Conservation (phyloP, 768 basidiomycete species). For the Suillus discolor region DNA sequence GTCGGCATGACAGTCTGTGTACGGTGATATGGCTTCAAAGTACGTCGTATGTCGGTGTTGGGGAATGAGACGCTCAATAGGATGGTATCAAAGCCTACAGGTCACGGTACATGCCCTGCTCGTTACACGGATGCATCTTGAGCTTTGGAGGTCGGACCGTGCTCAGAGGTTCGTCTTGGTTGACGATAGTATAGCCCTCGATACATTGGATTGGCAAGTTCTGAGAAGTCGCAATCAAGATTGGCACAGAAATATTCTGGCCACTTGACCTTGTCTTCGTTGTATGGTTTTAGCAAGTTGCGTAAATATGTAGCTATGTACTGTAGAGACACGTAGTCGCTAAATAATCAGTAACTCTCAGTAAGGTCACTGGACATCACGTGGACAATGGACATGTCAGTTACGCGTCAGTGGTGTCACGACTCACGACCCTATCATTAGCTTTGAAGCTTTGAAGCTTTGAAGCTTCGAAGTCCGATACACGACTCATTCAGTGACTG, state of each 20-base stretch:
- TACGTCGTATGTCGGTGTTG: background rate
- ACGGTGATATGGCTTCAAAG: slow-evolving; percentile 7
- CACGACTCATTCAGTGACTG: background rate
- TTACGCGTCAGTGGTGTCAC: background rate
- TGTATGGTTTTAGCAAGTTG: background rate
- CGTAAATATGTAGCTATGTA: background rate
- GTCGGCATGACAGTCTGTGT: background rate
- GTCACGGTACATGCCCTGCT: slow-evolving; percentile 7
- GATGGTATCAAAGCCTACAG: background rate
- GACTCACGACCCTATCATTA: background rate
- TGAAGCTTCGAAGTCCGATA: background rate
- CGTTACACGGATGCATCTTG: slow-evolving; percentile 9
- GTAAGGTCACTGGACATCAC: background rate
- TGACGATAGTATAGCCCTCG: background rate
- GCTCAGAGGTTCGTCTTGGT: background rate
- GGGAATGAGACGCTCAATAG: background rate
- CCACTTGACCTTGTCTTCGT: background rate
- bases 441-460: background rate
- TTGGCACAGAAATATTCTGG: background rate
- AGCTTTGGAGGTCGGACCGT: slow-evolving; percentile 8
- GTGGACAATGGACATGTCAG: background rate
- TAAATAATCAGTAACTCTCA: background rate
- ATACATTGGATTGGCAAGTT: too few relatives aligned
- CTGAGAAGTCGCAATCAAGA: background rate
- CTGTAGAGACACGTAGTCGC: background rate